Evolutionary conservation across 2,329 filamentous ascomycete genomes (phyloP), one percentile per base, ranked within the genome.

Genomic region (Thyridium curvatum): DNA sequence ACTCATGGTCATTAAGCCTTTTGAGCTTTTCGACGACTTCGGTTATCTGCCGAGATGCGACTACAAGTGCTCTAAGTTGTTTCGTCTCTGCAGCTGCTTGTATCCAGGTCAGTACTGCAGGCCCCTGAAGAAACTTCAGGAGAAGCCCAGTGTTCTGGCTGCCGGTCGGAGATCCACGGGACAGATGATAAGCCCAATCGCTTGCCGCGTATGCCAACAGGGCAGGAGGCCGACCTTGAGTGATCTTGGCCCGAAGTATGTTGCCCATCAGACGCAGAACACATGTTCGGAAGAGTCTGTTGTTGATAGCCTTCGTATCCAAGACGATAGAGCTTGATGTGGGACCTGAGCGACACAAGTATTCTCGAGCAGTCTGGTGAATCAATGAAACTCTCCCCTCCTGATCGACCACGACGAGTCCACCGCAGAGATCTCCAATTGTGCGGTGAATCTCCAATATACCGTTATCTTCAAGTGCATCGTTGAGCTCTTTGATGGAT

Each of bases 291-390:
- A 53, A 50, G n/a, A 58, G 41, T 12, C 40, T 35, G 2, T 42
- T 36, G 40, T 58, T 47, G 1, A 47, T 32, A n/a, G 31, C 8
- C 8, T 29, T 30, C 3, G 16, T 29, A 9, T 52, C 38, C 4
- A 58, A 35, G 5, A 18, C 8, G 13, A 53, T 45, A 2, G 42
- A 34, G 5, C 37, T 39, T 4, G 34, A 30, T 5, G 33, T 34
- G 3, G 34, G 30, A 2, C 16, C 40, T 1, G 15, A 26, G 12
- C 40, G 35, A 3, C 52, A 32, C 8, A 63, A 37, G 38, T 61
- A 64, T 21, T 62, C 60, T 15, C 54, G 50, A 3, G 59, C 60
- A 1, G 60, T 61, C 30, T 62, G 46, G 34, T 65, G 61, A 3
- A 63, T 47, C 39, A 63, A 13, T 8, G 34, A 13, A 35, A 35